A percentile compares a stretch with the other conserved stretches of the same genome.
Evolutionary conservation across 345 rosid genomes (phyloP).

Genomic region (Rhodamnia rubescens): DNA sequence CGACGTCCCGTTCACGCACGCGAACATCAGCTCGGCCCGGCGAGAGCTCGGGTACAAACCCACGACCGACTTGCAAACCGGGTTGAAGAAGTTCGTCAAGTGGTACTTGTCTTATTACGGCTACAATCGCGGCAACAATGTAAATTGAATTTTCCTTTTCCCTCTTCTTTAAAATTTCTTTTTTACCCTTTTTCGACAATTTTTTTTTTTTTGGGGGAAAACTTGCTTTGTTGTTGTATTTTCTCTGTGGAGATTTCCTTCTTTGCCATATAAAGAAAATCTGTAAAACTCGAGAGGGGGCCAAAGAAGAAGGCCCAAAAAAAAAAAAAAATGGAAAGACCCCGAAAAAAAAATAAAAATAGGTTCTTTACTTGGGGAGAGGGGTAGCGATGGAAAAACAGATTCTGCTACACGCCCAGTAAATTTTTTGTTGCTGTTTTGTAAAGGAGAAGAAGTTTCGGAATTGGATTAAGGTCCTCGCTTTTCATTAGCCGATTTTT

Average conservation of each 20-base stretch:
- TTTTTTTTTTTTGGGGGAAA: background rate
- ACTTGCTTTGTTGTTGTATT: background rate
- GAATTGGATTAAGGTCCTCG: background rate
- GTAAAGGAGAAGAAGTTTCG: background rate
- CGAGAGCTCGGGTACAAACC: constrained; percentile 22
- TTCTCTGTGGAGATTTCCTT: background rate
- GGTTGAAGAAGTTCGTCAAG: constrained; percentile 24
- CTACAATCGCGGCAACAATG: constrained; percentile 14
- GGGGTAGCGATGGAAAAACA: background rate
- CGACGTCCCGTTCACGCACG: constrained; percentile 30
- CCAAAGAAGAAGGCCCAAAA: background rate
- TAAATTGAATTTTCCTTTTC: background rate
- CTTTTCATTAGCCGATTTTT: background rate
- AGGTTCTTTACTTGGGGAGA: constrained; percentile 1
- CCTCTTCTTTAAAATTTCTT: background rate
- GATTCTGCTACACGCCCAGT: background rate
- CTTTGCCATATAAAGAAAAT: background rate
- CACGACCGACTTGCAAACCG: constrained; percentile 22
- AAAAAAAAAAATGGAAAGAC: background rate
- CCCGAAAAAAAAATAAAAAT: background rate
- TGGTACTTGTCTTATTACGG: constrained; percentile 26
- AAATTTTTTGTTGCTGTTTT: background rate
- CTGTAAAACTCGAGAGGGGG: background rate
- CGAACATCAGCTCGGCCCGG: constrained; percentile 17
- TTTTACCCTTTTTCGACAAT: background rate